Base-by-base conservation (phyloP, 2,329 filamentous ascomycete genomes). In the Bipolaris bicolor region DNA sequence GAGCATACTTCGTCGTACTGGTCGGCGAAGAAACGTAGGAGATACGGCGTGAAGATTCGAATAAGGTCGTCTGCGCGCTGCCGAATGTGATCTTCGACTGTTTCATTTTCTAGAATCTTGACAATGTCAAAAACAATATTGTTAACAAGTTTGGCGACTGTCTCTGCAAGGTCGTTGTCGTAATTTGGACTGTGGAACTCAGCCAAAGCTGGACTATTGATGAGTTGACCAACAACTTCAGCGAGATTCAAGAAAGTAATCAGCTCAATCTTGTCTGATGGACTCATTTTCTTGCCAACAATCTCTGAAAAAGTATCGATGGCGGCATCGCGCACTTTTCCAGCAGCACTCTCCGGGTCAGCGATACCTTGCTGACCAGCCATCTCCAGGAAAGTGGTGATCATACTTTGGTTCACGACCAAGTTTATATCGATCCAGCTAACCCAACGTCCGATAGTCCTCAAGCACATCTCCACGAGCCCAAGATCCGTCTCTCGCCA, bases 1-100 rank as follows among this genome's bases (percentile, higher is more conserved):
- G 93, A 96, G 81, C 95, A 98, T 66, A 99, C 89, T 79, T 99
- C 95, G 76, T 99, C 95, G 76, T 96, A 99, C 74, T 99, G 93
- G 77, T 99, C 95, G 22, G 92, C 90, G 79, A 99, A 97, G 81
- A 97, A 97, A 37, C 94, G 90, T 49, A 99, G 82, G 11, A 98
- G 84, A 66, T 93, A 89, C 0, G 93, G 92, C 26, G 97, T 81
- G 75, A 98, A 98, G 39, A 86, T 85, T 71, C 90, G 90, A 51
- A 98, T 82, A 58, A 96, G 85, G 66, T 90, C 88, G 67, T 95
- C 92, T 49, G 95, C 94, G 67, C 88, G 90, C 44, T 85, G 83
- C 66, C 86, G 88, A 24, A 87, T 88, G 41, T 87, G 83, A 26
- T 87, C 82, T 61, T 86, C 84, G 41, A 84, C 83, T 34, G 76